Percentiles rank a stretch among this genome's conserved stretches.
Conservation (phyloP, 768 basidiomycete genomes). For the Phaffia australis region DNA sequence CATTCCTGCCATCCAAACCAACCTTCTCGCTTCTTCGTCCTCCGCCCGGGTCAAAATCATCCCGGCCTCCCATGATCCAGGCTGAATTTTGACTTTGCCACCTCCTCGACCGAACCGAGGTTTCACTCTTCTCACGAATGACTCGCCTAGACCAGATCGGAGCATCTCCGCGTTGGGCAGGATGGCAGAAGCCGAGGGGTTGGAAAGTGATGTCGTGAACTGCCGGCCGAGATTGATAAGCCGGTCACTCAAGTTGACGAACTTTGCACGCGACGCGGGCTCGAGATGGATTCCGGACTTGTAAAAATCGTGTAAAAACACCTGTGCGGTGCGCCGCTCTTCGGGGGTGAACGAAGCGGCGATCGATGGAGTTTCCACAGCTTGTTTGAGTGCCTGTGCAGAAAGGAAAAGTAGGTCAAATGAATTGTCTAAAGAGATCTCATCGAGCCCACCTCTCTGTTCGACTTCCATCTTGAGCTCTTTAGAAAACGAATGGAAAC, state of each 20-base stretch:
- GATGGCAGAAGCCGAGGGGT: conserved; percentile 9
- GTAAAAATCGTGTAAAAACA: conserved; percentile 94
- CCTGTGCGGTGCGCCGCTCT: conserved; percentile 53
- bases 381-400: conserved; percentile 34
- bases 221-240: conserved; percentile 76
- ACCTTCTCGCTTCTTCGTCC: conserved; percentile 65
- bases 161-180: conserved; percentile 34
- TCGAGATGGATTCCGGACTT: conserved; percentile 90
- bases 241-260: conserved; percentile 80
- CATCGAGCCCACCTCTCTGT: background rate
- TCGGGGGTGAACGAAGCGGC: conserved; percentile 32
- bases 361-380: conserved; percentile 28
- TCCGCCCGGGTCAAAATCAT: conserved; percentile 87
- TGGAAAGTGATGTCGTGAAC: conserved; percentile 46
- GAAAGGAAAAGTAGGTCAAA: conserved; percentile 8
- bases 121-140: conserved; percentile 31
- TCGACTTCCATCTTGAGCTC: conserved; percentile 47
- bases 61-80: conserved; percentile 77
- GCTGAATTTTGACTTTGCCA: conserved; percentile 43
- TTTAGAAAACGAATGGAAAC: conserved; percentile 54
- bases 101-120: conserved; percentile 18
- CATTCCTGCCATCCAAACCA: conserved; percentile 61
- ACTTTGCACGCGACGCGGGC: conserved; percentile 57
- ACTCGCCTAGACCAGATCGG: conserved; percentile 34
- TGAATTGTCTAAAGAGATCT: background rate